A percentile compares a stretch with the other conserved stretches of the same genome.
These are phyloP conservation scores for Sphagnum magellanicum DNA, from an alignment of 228 moss, liverwort and hornwort genomes.

Conservation along the genomic window DNA sequence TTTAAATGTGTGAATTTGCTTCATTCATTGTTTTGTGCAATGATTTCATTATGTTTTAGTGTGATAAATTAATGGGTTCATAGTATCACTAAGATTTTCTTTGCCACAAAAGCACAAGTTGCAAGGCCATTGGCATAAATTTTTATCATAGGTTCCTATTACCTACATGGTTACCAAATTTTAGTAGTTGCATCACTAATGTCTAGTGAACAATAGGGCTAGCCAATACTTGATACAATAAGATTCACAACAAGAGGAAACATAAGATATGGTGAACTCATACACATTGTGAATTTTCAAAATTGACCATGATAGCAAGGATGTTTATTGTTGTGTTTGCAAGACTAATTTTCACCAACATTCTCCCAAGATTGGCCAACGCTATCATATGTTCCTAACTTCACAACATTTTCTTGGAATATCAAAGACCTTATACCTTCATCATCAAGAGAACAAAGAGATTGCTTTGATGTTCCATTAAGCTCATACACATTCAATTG, in stretches of 20 bases:
- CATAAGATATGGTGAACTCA: not conserved
- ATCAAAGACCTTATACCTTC: no score
- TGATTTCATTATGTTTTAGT: not conserved
- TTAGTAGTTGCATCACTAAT: not conserved
- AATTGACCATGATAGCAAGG: no score
- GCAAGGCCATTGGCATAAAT: not conserved
- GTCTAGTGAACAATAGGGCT: not conserved
- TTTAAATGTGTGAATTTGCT: not conserved
- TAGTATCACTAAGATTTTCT: not conserved
- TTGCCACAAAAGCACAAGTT: not conserved
- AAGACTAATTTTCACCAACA: no score
- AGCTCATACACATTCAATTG: no score
- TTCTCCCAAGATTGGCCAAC: no score
- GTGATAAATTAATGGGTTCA: not conserved
- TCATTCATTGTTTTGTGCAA: not conserved
- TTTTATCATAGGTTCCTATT: not conserved
- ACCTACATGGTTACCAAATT: not conserved
- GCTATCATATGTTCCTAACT: no score
- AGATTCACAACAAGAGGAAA: no score
- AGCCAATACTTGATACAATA: no score
- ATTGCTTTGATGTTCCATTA: no score
- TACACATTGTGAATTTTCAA: not conserved
- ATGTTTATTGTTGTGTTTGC: no score
- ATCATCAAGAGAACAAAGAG: no score
- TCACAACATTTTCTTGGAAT: no score